Conservation (phyloP, 2,329 filamentous ascomycete genomes). For the Penicillium sp. region DNA sequence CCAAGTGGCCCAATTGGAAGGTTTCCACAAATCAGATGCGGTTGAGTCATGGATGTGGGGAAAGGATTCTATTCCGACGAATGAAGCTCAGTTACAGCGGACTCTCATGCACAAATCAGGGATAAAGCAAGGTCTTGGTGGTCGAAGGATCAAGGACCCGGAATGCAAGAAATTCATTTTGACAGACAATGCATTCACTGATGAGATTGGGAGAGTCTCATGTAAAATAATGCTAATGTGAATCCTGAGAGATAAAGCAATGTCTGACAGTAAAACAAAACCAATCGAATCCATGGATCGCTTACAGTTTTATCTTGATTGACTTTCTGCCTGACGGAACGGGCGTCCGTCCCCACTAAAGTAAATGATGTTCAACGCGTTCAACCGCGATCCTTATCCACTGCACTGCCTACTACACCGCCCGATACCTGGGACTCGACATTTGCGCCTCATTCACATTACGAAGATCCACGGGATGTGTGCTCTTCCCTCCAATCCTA, state of each 20-base stretch:
- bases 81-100: background rate
- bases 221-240: no score
- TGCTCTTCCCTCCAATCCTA: background rate
- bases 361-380: background rate
- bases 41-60: background rate
- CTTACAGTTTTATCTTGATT: background rate
- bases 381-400: background rate
- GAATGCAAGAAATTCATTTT: background rate
- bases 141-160: background rate
- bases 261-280: no score
- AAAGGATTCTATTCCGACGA: background rate
- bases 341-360: background rate
- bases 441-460: background rate
- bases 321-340: background rate
- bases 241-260: no score
- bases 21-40: background rate
- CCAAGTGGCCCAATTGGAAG: background rate
- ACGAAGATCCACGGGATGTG: background rate
- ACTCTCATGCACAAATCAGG: background rate
- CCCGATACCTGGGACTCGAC: background rate
- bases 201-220: no score
- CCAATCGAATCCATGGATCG: no score
- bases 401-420: background rate
- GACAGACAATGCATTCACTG: no score
- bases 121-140: background rate